Evolutionary conservation across 1,139 yeast species (phyloP).

Genomic region (Cylindricascospora bacillispora): DNA sequence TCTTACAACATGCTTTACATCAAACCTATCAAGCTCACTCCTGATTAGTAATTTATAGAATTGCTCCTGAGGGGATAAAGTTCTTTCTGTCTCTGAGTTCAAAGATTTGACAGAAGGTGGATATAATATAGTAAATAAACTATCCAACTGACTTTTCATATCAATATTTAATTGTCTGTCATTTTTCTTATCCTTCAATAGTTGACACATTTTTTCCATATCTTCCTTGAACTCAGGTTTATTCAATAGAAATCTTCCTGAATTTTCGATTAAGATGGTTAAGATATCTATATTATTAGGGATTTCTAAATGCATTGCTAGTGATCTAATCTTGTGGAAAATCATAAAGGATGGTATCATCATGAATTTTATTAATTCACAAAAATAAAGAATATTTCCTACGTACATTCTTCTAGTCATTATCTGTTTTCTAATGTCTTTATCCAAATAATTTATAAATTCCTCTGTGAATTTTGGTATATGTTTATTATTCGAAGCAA

Average conservation of each 20-base stretch:
- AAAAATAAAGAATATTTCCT: slow-evolving; percentile 47
- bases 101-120: slow-evolving; percentile 39
- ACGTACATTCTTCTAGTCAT: slow-evolving; percentile 41
- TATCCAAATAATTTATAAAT: slow-evolving; percentile 43
- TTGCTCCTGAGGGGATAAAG: slow-evolving; percentile 32
- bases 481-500: slow-evolving; percentile 42
- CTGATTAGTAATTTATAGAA: slow-evolving; percentile 41
- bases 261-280: slow-evolving; percentile 54
- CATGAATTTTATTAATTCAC: slow-evolving; percentile 68
- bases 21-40: slow-evolving; percentile 36
- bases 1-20: slow-evolving; percentile 27
- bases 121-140: slow-evolving; percentile 44
- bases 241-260: slow-evolving; percentile 56
- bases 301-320: slow-evolving; percentile 41
- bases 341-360: slow-evolving; percentile 59
- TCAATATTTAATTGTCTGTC: slow-evolving; percentile 40
- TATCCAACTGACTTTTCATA: slow-evolving; percentile 48
- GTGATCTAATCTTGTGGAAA: slow-evolving; percentile 54
- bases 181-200: slow-evolving; percentile 40
- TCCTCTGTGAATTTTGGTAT: slow-evolving; percentile 45
- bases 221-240: slow-evolving; percentile 47
- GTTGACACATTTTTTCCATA: slow-evolving; percentile 51
- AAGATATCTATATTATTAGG: slow-evolving; percentile 54
- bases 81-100: slow-evolving; percentile 15
- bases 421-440: slow-evolving; percentile 48